These are phyloP conservation scores for Linnemannia exigua DNA, from an alignment of 192 early-diverging fungal species.

Conservation along the genomic window DNA sequence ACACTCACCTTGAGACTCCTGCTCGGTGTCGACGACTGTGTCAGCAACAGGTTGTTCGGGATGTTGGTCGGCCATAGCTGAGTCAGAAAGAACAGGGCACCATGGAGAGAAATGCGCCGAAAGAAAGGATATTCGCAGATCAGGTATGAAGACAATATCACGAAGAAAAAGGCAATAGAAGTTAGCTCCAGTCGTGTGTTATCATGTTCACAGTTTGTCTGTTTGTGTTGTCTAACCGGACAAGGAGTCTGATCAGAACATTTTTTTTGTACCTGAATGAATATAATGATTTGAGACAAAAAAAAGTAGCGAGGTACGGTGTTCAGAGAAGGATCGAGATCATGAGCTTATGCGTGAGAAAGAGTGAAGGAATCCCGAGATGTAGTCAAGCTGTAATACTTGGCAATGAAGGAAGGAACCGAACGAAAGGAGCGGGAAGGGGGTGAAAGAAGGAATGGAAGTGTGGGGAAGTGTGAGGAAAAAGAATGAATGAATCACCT, in stretches of 20 bases:
- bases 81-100: not conserved
- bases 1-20: constrained; percentile 48
- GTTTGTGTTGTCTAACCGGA: not conserved
- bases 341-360: not conserved
- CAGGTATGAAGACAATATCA: not conserved
- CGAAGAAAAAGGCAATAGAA: not conserved
- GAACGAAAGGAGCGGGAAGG: not conserved
- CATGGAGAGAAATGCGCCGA: not conserved
- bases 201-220: not conserved
- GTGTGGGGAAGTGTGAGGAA: constrained; percentile 16
- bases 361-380: constrained; percentile 7
- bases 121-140: not conserved
- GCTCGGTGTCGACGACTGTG: constrained; percentile 35
- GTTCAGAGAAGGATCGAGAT: constrained; percentile 5
- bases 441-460: not conserved
- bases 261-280: constrained; percentile 17
- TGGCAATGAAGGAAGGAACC: not conserved
- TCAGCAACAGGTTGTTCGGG: constrained; percentile 43
- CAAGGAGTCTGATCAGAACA: constrained; percentile 8
- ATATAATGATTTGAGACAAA: not conserved
- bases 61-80: constrained; percentile 43
- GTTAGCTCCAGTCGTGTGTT: not conserved
- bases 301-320: not conserved
- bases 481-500: constrained; percentile 4
- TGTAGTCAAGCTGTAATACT: constrained; percentile 12